Base-by-base conservation (phyloP, 148 eudicot genomes). In the Silene latifolia region DNA sequence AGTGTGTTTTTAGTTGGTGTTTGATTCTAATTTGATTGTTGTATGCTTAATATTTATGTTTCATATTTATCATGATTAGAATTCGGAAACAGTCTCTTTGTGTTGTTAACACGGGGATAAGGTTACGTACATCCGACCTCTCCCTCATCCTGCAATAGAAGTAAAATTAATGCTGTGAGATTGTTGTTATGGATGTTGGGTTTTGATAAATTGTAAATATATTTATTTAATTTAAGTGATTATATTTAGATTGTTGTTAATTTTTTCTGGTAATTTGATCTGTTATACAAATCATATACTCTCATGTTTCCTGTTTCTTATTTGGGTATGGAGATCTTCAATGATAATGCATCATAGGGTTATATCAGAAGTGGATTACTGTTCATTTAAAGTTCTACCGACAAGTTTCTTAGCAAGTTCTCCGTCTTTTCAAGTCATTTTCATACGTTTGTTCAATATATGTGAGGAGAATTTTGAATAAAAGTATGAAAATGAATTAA, bases 171-270 rank as follows among this genome's bases (percentile, higher is more conserved):
- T 65, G 39, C 13, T 27, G 44, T 63, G 29, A 63, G 14, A 66
- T 58, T 64, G 57, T n/a, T 58, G n/a, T 35, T 35, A 35, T 32
- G 57, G 57, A 78, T 14, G 72, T 78, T 67, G 68, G 29, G 27
- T 78, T 25, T 67, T 35, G 54, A 29, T 63, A 17, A 39, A 65
- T 48, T 44, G 61, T 17, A 64, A 24, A 1, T 27, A 27, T 27
- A 27, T 57, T 57, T 58, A 32, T n/a, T n/a, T n/a, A n/a, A n/a
- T n/a, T n/a, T n/a, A n/a, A n/a, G n/a, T n/a, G n/a, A 24, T 27
- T 27, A 27, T 27, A 27, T 57, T 57, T 58, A 32, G 35, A 39
- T 6, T 63, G 21, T 57, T 62, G 65, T 29, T 53, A 9, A 47
- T 25, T 35, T 35, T 23, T 78, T 46, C 21, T 54, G 48, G 18